Evolutionary conservation across 2,329 filamentous ascomycete species (phyloP).

Genomic region (Eurotiales sp.): DNA sequence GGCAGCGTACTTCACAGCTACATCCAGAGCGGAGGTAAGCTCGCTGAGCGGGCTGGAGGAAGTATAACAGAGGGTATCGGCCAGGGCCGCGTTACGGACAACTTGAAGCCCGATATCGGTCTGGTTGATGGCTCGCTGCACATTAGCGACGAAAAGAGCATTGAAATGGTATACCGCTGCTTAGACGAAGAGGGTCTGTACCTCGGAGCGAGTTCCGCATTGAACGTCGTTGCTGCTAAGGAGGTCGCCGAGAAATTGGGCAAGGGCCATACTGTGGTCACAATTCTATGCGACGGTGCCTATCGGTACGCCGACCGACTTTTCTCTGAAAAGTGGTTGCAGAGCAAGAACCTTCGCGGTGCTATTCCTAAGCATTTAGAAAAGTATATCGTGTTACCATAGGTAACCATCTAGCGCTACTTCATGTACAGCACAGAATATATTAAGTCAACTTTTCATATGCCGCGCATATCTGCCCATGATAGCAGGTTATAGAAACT

Average conservation of each 20-base stretch:
- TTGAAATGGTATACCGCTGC: constrained; percentile 96
- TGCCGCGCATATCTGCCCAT: too few relatives aligned
- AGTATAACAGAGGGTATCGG: constrained; percentile 98
- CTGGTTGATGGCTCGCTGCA: constrained; percentile 79
- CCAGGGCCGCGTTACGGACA: constrained; percentile 94
- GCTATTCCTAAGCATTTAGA: constrained; percentile 80
- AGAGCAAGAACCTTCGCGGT: constrained; percentile 74
- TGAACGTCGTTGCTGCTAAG: constrained; percentile 94
- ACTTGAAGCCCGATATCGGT: constrained; percentile 78
- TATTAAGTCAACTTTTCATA: too few relatives aligned
- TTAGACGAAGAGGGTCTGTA: constrained; percentile 95
- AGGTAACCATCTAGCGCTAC: constrained; percentile 3
- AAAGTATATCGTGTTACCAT: constrained; percentile 88
- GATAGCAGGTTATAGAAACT: too few relatives aligned
- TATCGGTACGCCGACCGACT: constrained; percentile 93
- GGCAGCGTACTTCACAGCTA: constrained; percentile 92
- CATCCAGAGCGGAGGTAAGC: constrained; percentile 76
- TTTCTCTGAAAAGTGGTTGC: constrained; percentile 88
- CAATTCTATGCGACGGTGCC: constrained; percentile 91
- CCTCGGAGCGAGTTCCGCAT: constrained; percentile 83
- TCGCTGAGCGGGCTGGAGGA: constrained; percentile 75
- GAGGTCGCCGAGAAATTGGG: constrained; percentile 90
- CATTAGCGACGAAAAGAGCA: constrained; percentile 88
- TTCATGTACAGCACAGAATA: constrained; percentile 8
- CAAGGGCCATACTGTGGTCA: constrained; percentile 85